Base-by-base conservation (phyloP, 345 rosid genomes). In the Passiflora organensis region DNA sequence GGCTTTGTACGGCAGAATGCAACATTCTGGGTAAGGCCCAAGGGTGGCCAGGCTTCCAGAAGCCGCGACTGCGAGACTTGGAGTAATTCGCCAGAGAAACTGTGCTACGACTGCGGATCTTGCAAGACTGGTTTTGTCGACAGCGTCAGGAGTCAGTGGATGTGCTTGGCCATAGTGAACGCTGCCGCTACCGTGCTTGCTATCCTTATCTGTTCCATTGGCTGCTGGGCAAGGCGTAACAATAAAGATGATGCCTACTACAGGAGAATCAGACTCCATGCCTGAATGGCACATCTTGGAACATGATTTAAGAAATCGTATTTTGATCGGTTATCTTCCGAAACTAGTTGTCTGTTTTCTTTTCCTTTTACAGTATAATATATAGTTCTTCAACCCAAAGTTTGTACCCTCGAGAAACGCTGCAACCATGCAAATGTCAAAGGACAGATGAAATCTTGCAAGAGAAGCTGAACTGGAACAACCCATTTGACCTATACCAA, bases 71-170 rank as follows among this genome's bases (percentile, higher is more conserved):
- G 72, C 62, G 51, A 11, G 21, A 45, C 24, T 21, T 78, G 83
- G 83, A 64, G 60, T 68, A 78, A 78, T 34, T 19, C 73, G 2
- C 70, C 56, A 39, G 18, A 44, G 16, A 58, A 22, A 21, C 51
- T 71, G 5, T 78, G 86, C 72, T 81, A 55, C 54, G 54, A 71
- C 22, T 81, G 86, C 67, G 44, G 60, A 16, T 58, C 83, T 13
- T 81, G 86, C 70, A 78, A 76, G 56, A 68, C 52, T 15, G 79
- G 82, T 1, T 43, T 68, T 51, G 56, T 74, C 0, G 67, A 44
- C 56, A 64, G 57, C 68, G 56, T 71, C 16, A 78, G 63, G 70
- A 61, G 46, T 43, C 34, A 63, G 1, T 78, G 82, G 82, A 68
- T 46, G 53, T 42, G 17, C 14, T 53, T 73, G 60, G 43, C 58